phyloP scores from a whole-genome alignment of 2,329 filamentous ascomycete species.

The Emergomyces orientalis region DNA sequence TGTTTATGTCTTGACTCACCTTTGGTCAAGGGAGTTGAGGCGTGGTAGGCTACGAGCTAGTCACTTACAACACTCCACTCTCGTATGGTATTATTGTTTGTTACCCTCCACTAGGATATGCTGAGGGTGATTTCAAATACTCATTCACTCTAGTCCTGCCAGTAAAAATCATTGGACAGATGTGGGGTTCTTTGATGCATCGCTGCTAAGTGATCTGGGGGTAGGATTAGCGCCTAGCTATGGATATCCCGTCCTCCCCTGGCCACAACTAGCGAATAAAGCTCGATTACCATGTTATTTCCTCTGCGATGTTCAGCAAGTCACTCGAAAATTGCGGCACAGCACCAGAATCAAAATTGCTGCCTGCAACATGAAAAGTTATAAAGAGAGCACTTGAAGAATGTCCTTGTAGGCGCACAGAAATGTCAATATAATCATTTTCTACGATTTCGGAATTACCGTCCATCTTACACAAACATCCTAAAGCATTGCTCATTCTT shows the following conservation, averaged over 20 bases:
- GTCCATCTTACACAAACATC: neutral
- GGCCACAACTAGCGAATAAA: neutral
- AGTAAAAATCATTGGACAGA: neutral
- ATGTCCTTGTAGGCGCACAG: neutral
- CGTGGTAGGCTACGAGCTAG: neutral
- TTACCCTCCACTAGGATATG: too few relatives aligned
- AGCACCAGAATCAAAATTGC: conserved; percentile 4
- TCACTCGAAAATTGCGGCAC: neutral
- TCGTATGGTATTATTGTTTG: too few relatives aligned
- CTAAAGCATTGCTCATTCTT: conserved; percentile 4
- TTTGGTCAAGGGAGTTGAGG: neutral
- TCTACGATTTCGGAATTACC: conserved; percentile 5
- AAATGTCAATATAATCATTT: neutral
- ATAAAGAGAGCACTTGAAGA: neutral
- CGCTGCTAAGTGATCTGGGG: neutral
- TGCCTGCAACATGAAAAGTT: conserved; percentile 6
- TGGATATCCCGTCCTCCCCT: too few relatives aligned
- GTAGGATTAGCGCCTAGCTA: neutral
- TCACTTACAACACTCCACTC: too few relatives aligned
- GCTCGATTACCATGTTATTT: neutral
- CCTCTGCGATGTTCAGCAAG: neutral
- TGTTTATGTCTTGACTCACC: too few relatives aligned
- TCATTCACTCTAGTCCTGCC: neutral
- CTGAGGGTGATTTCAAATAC: neutral
- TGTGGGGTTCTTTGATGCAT: neutral